Conservation (phyloP, 2,329 filamentous ascomycete genomes). For the Colletotrichum sp. region DNA sequence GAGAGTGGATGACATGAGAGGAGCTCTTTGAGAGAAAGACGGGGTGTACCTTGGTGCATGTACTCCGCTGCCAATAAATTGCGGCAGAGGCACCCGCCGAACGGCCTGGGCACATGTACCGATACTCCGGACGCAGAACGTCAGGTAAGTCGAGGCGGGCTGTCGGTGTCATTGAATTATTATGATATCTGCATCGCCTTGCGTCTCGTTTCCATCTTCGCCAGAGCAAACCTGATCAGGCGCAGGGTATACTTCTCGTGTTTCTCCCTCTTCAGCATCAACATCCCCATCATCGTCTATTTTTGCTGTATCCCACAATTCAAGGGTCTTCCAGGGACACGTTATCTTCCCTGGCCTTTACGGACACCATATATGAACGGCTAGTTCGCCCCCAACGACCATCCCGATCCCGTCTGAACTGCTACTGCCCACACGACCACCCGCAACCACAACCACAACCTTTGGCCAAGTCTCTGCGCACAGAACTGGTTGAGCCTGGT, state of each 20-base stretch:
- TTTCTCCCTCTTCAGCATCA: not conserved
- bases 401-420: not conserved
- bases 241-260: not conserved
- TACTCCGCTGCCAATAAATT: not conserved
- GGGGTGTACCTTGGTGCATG: not conserved
- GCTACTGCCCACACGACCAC: not conserved
- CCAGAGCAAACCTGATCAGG: not conserved
- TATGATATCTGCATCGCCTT: not conserved
- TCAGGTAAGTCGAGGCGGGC: not conserved
- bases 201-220: not conserved
- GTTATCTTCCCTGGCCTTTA: not conserved
- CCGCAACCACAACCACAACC: not conserved
- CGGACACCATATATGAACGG: not conserved
- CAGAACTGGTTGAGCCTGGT: not conserved
- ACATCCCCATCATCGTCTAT: not conserved
- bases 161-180: not conserved
- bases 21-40: not conserved
- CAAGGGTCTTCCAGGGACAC: not conserved
- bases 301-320: not conserved
- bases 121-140: not conserved
- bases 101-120: not conserved
- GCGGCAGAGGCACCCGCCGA: not conserved
- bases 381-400: constrained; percentile 2
- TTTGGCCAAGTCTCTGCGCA: not conserved
- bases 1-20: not conserved